phyloP scores from a whole-genome alignment of 1,284 basidiomycete species.

The Ganoderma lucidum region DNA sequence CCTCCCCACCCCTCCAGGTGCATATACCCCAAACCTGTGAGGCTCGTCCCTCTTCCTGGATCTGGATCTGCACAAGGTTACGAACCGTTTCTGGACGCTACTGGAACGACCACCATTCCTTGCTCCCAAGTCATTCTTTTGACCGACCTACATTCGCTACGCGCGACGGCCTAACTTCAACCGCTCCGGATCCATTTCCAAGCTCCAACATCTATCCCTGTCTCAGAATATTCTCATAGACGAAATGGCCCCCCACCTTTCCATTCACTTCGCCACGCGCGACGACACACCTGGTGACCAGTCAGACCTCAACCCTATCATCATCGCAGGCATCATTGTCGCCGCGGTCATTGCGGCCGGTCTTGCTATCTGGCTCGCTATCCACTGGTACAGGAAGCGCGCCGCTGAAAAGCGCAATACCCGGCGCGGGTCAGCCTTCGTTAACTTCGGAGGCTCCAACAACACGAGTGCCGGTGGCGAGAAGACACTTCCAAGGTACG shows the following conservation, averaged over 20 bases:
- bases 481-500: constrained; percentile 33
- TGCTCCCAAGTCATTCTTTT: constrained; percentile 23
- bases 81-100: constrained; percentile 13
- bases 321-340: constrained; percentile 57
- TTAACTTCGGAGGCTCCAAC: constrained; percentile 55
- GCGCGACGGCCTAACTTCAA: constrained; percentile 5
- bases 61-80: constrained; percentile 1
- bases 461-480: constrained; percentile 37
- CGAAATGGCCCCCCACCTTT: constrained; percentile 27
- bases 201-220: neutral
- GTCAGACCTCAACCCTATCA: constrained; percentile 41
- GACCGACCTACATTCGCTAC: constrained; percentile 8
- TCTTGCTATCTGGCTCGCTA: constrained; percentile 50
- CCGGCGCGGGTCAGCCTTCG: constrained; percentile 51
- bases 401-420: constrained; percentile 46
- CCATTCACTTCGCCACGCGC: constrained; percentile 16
- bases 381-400: constrained; percentile 51
- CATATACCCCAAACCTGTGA: neutral
- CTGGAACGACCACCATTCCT: constrained; percentile 23
- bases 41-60: neutral
- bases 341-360: constrained; percentile 49
- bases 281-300: constrained; percentile 18
- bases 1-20: constrained; percentile 1
- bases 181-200: neutral
- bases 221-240: neutral